Conservation (phyloP, 306 rosid genomes). For the Calophaca sinica region DNA sequence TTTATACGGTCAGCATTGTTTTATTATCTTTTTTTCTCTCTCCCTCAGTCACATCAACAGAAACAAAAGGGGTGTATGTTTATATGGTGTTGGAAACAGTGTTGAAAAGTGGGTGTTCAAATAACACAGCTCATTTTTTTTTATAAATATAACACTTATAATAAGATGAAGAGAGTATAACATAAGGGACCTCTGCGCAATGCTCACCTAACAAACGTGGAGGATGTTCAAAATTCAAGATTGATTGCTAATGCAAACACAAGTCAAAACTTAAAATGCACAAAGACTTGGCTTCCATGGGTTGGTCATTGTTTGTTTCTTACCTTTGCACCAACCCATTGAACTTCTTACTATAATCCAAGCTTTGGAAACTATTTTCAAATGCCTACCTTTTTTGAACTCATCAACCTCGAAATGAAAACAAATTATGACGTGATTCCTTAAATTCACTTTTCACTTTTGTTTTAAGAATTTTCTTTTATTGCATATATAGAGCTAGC, state of each 20-base stretch:
- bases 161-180: too few species aligned
- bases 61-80: too few species aligned
- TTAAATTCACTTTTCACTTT: too few species aligned
- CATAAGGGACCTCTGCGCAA: background rate
- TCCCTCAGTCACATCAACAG: too few species aligned
- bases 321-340: constrained; percentile 51
- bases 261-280: constrained; percentile 42
- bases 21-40: too few species aligned
- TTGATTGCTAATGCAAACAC: constrained; percentile 43
- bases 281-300: constrained; percentile 31
- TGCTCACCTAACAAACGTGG: constrained; percentile 44
- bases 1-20: too few species aligned
- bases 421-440: background rate
- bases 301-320: constrained; percentile 38
- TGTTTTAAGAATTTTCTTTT: too few species aligned
- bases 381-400: constrained; percentile 35
- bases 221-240: constrained; percentile 39
- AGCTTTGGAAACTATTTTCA: constrained; percentile 10
- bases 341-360: constrained; percentile 12
- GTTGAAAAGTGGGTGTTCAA: too few species aligned
- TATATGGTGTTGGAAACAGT: too few species aligned
- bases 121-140: too few species aligned
- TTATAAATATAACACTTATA: too few species aligned
- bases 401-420: background rate
- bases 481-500: too few species aligned